Percentiles rank a stretch among this genome's conserved stretches.
These are phyloP conservation scores for Dentipellis sp. DNA, from an alignment of 768 basidiomycete species.

Conservation along the genomic window DNA sequence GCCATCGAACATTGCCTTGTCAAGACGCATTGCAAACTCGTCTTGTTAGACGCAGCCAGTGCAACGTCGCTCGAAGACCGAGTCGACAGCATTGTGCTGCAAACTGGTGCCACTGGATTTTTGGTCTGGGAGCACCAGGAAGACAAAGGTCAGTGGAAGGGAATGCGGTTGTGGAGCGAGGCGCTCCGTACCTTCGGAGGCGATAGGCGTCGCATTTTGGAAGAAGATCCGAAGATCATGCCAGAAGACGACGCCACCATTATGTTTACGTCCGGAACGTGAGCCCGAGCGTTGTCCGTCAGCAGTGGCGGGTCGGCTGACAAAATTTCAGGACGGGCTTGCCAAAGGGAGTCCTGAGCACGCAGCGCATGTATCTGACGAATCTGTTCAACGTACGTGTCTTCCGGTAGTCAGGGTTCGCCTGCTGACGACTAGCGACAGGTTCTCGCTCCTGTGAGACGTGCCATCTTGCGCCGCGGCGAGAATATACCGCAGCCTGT, in stretches of 20 bases:
- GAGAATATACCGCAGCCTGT: slow-evolving; percentile 21
- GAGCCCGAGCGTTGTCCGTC: not conserved
- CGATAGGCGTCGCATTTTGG: slow-evolving; percentile 3
- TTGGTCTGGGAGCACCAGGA: slow-evolving; percentile 36
- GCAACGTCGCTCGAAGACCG: slow-evolving; percentile 34
- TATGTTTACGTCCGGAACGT: not conserved
- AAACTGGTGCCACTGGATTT: slow-evolving; percentile 25
- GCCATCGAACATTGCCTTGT: slow-evolving; percentile 45
- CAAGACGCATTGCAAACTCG: slow-evolving; percentile 43
- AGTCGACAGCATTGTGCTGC: slow-evolving; percentile 18
- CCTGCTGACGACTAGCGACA: too few species aligned
- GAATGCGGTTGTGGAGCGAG: slow-evolving; percentile 33
- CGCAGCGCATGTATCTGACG: slow-evolving; percentile 52
- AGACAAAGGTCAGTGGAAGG: slow-evolving; percentile 30
- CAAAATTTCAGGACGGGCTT: slow-evolving; percentile 31
- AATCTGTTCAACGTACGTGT: slow-evolving; percentile 44
- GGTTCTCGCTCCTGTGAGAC: slow-evolving; percentile 10
- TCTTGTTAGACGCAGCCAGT: slow-evolving; percentile 50
- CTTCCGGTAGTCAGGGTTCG: not conserved
- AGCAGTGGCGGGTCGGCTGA: too few species aligned
- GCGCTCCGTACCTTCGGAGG: slow-evolving; percentile 23
- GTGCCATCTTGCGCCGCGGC: slow-evolving; percentile 40
- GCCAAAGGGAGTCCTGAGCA: slow-evolving; percentile 59
- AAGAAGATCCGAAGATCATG: slow-evolving; percentile 23
- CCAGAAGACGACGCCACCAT: slow-evolving; percentile 55